A percentile compares a stretch with the other conserved stretches of the same genome.
Conservation (phyloP, 1,139 yeast species). For the Candida labiduridarum region DNA sequence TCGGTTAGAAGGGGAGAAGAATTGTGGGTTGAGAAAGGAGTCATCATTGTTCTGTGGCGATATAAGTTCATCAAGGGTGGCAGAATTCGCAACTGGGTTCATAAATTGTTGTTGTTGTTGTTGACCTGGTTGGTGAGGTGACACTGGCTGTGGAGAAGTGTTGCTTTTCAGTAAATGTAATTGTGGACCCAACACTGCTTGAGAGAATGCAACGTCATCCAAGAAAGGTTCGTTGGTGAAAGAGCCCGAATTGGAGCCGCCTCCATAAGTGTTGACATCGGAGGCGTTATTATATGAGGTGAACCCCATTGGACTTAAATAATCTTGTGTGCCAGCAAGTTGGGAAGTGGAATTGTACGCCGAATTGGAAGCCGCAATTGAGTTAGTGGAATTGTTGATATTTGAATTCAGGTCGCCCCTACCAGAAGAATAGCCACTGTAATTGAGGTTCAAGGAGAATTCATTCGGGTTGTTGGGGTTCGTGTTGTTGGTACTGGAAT, state of each 20-base stretch:
- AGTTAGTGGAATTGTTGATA: conserved; percentile 5
- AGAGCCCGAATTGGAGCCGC: conserved; percentile 20
- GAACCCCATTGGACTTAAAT: conserved; percentile 17
- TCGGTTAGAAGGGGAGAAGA: conserved; percentile 43
- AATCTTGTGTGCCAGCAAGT: conserved; percentile 12
- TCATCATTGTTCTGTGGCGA: conserved; percentile 30
- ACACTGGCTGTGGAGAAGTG: conserved; percentile 14
- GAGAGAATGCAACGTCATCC: conserved; percentile 28
- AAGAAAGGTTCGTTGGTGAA: conserved; percentile 37
- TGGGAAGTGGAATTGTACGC: conserved; percentile 15
- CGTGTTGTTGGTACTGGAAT: conserved; percentile 9
- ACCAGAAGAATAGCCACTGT: conserved; percentile 11
- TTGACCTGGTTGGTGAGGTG: conserved; percentile 14
- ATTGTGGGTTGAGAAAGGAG: conserved; percentile 39
- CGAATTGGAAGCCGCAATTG: conserved; percentile 9
- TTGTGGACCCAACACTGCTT: conserved; percentile 17
- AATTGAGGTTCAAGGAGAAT: conserved; percentile 18
- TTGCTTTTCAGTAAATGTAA: conserved; percentile 16
- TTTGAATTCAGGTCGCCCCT: conserved; percentile 6
- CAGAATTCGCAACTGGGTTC: conserved; percentile 23
- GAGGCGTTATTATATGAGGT: conserved; percentile 10
- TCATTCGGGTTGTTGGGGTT: conserved; percentile 12
- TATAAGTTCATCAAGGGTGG: conserved; percentile 35
- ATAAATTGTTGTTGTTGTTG: conserved; percentile 12
- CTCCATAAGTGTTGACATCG: conserved; percentile 10